Conservation (phyloP, 495 filamentous ascomycete genomes). For the Tuber melanosporum region DNA sequence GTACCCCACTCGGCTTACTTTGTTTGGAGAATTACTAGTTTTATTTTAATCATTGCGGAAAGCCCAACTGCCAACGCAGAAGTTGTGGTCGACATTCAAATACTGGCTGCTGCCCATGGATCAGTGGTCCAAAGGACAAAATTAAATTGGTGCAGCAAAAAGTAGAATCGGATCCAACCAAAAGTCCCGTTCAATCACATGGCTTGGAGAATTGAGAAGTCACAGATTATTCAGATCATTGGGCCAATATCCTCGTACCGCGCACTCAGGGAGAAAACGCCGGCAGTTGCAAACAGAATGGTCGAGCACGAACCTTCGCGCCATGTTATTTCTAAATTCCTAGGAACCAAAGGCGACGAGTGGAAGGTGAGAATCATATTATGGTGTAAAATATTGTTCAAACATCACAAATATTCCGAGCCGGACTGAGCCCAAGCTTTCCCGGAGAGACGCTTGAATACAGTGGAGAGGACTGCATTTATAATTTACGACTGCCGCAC, state of each 20-base stretch:
- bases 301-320: background rate
- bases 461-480: background rate
- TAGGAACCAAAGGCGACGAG: background rate
- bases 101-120: background rate
- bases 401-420: background rate
- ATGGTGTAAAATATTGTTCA: background rate
- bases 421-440: background rate
- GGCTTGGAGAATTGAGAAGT: background rate
- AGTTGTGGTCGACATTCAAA: background rate
- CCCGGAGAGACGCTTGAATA: background rate
- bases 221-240: background rate
- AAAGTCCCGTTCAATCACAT: background rate
- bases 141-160: background rate
- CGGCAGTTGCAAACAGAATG: background rate
- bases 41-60: slow-evolving; percentile 1
- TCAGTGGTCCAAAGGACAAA: background rate
- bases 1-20: background rate
- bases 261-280: background rate
- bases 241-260: background rate
- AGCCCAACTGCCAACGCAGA: background rate
- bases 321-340: background rate
- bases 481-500: background rate
- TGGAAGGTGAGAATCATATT: background rate
- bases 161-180: background rate
- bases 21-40: background rate